Base-by-base conservation (phyloP, 2,329 filamentous ascomycete genomes). In the Colletotrichum tropicale region DNA sequence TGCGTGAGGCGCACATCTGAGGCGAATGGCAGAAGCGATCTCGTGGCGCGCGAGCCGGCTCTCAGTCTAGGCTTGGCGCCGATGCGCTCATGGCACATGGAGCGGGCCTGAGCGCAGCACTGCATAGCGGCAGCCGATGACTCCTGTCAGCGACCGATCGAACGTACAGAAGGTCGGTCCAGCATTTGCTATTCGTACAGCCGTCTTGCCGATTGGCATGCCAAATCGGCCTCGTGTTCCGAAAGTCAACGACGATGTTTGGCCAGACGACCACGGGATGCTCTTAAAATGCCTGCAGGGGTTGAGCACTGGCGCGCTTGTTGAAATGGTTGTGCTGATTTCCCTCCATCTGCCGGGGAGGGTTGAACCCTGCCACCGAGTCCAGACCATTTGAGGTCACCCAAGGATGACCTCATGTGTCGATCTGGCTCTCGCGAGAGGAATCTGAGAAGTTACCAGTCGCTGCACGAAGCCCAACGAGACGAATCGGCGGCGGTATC, bases 141-240 rank as follows among this genome's bases (percentile, higher is more conserved):
- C 34, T 61, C 18, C 32, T 56, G 55, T 56, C 30, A 68, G 16
- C 65, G 56, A 60, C 67, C 43, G 32, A 58, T 65, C 34, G 48
- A 60, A 21, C 43, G 32, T 60, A 55, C 18, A 48, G 43, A 48
- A 48, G n/a, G 43, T 21, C 43, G 43, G 43, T 21, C 43, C 30
- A 58, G 61, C 34, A 52, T 55, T 58, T 66, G 18, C 43, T 21
- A 48, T 48, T 48, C 43, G 43, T 28, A 21, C 58, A 58, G 26
- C 30, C 52, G 58, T 62, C 58, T 18, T 52, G 72, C 62, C 69
- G 61, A 75, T 43, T 61, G 66, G 56, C 56, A 71, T 68, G 58
- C 70, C 69, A 68, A 75, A 75, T 68, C 64, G 73, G 73, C 73
- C 62, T 64, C 18, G n/a, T 32, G 70, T 68, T 64, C 73, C 69